These are phyloP conservation scores for Neurospora sp. DNA, from an alignment of 495 filamentous ascomycete genomes.

Conservation along the genomic window DNA sequence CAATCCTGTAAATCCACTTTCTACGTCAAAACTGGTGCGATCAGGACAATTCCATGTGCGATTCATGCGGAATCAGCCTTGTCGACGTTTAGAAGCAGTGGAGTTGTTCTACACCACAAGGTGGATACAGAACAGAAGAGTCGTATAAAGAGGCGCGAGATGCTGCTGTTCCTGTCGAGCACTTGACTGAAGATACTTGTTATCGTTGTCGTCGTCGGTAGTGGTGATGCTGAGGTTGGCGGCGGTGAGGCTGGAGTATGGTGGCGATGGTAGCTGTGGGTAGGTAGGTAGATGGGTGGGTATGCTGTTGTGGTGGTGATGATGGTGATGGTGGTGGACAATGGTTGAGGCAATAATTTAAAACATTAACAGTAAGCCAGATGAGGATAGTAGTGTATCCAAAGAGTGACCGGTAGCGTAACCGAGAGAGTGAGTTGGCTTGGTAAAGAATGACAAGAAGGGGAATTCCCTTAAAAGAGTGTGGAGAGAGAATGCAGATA, in stretches of 20 bases:
- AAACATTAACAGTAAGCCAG: neutral
- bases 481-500: neutral
- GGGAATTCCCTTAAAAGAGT: neutral
- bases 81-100: slow-evolving; percentile 1
- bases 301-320: neutral
- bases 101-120: neutral
- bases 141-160: neutral
- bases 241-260: neutral
- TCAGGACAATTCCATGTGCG: slow-evolving; percentile 24
- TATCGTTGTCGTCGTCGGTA: neutral
- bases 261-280: neutral
- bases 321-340: neutral
- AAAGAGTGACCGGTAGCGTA: neutral
- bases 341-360: neutral
- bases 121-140: neutral
- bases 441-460: neutral
- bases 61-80: slow-evolving; percentile 16
- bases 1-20: slow-evolving; percentile 16
- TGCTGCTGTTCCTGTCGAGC: neutral
- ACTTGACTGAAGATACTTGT: neutral
- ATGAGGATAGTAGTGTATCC: neutral
- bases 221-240: neutral
- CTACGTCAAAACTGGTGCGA: slow-evolving; percentile 15
- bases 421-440: neutral
- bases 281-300: neutral